Evolutionary conservation across 176 grass and related monocot genomes (phyloP).

Genomic region (Cocos nucifera): DNA sequence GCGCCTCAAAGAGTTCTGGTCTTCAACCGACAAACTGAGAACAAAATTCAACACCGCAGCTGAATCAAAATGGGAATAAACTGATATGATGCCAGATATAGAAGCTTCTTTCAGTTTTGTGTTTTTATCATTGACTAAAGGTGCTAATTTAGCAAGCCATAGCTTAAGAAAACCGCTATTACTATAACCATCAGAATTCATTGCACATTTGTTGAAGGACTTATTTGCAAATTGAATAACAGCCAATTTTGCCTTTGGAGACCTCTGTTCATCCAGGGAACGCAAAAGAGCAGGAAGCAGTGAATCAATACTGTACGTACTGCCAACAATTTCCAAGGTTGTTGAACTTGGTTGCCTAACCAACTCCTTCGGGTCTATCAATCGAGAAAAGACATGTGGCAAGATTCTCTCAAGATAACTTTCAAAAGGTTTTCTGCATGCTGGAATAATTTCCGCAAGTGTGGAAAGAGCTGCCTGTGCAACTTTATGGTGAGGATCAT

Average conservation of each 20-base stretch:
- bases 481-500: conserved; percentile 99
- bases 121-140: conserved; percentile 92
- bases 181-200: conserved; percentile 79
- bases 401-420: conserved; percentile 84
- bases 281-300: conserved; percentile 82
- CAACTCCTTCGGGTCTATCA: conserved; percentile 90
- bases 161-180: conserved; percentile 96
- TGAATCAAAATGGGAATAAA: conserved; percentile 96
- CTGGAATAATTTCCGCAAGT: conserved; percentile 92
- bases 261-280: conserved; percentile 91
- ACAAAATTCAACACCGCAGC: conserved; percentile 96
- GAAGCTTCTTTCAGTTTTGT: conserved; percentile 94
- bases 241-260: conserved; percentile 90
- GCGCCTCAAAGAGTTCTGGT: conserved; percentile 86
- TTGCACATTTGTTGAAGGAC: conserved; percentile 69
- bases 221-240: conserved; percentile 91
- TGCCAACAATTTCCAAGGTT: conserved; percentile 78
- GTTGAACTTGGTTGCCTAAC: conserved; percentile 77
- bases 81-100: conserved; percentile 87
- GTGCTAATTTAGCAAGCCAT: conserved; percentile 93
- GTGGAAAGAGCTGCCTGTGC: conserved; percentile 78
- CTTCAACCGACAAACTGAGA: conserved; percentile 83
- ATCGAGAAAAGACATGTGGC: conserved; percentile 81
- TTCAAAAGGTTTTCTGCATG: conserved; percentile 84
- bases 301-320: conserved; percentile 84